Evolutionary conservation across 2,329 filamentous ascomycete species (phyloP), one percentile per base, ranked within the genome.

Genomic region (Hypoxylon sp.): DNA sequence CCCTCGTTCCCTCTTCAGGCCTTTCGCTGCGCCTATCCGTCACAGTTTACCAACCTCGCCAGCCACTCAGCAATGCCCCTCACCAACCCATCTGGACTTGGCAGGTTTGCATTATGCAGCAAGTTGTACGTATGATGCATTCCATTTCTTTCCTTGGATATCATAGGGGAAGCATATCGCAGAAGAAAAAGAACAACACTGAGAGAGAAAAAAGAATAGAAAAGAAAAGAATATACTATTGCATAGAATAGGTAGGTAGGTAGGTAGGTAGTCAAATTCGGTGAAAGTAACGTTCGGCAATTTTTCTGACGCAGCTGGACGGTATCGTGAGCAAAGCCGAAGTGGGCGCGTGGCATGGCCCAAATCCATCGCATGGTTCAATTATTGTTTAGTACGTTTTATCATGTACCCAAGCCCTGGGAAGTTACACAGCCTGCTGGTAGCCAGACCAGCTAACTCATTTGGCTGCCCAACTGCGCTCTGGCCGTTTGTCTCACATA

Each of bases 321-420:
- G 20, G 41, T 52, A 53, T 59, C 52, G 51, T 55, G 51, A 52
- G 55, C 38, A 44, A 15, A n/a, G n/a, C n/a, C n/a, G n/a, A 41
- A 23, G 52, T 56, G 56, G n/a, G 56, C 56, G 52, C 52, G 43
- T 57, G 52, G 46, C 38, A 50, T 51, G 40, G n/a, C 25, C 35
- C 35, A 20, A 36, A 26, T 38, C 46, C 38, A 59, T 56, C 41
- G 35, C 44, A 56, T 53, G 52, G 44, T 48, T 35, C 29, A 43
- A 25, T 25, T 25, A 6, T 5, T 44, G n/a, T n/a, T n/a, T n/a
- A n/a, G n/a, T n/a, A n/a, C n/a, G n/a, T n/a, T n/a, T n/a, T n/a
- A n/a, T n/a, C n/a, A n/a, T n/a, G n/a, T n/a, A n/a, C n/a, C n/a
- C n/a, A n/a, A n/a, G n/a, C n/a, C n/a, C n/a, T n/a, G n/a, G n/a